Conservation (phyloP, 2,329 filamentous ascomycete genomes). For the Fusarium sp. region DNA sequence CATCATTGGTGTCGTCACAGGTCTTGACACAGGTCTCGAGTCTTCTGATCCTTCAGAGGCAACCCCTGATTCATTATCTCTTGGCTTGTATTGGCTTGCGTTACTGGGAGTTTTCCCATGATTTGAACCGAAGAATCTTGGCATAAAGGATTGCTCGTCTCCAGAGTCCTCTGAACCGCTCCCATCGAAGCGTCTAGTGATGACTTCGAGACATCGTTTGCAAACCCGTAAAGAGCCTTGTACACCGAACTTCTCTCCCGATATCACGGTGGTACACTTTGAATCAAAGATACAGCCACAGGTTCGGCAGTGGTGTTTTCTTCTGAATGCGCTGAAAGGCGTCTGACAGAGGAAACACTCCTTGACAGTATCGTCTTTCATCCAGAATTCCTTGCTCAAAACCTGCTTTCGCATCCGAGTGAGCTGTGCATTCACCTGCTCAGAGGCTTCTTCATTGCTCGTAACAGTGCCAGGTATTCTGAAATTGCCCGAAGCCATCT, state of each 20-base stretch:
- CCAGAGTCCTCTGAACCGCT: constrained; percentile 89
- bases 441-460: constrained; percentile 65
- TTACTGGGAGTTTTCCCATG: constrained; percentile 57
- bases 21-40: constrained; percentile 64
- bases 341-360: constrained; percentile 95
- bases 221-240: constrained; percentile 87
- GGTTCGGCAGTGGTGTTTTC: constrained; percentile 95
- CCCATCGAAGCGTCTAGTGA: constrained; percentile 88
- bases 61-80: constrained; percentile 54
- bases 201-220: constrained; percentile 90
- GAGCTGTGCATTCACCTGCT: constrained; percentile 69
- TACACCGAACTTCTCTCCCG: constrained; percentile 88
- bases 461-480: constrained; percentile 67
- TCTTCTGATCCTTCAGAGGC: constrained; percentile 58
- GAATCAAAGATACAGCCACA: constrained; percentile 99
- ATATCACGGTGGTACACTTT: constrained; percentile 92
- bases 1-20: constrained; percentile 76
- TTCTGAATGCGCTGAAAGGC: constrained; percentile 90
- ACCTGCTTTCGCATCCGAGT: constrained; percentile 86
- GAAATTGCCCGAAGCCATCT: constrained; percentile 58
- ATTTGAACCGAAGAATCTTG: constrained; percentile 69
- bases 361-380: constrained; percentile 98
- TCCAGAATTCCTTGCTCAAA: constrained; percentile 96
- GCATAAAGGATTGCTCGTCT: constrained; percentile 77
- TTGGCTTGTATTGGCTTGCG: constrained; percentile 49